Evolutionary conservation across 345 rosid species (phyloP).

Genomic region (Rhizophora apiculata): DNA sequence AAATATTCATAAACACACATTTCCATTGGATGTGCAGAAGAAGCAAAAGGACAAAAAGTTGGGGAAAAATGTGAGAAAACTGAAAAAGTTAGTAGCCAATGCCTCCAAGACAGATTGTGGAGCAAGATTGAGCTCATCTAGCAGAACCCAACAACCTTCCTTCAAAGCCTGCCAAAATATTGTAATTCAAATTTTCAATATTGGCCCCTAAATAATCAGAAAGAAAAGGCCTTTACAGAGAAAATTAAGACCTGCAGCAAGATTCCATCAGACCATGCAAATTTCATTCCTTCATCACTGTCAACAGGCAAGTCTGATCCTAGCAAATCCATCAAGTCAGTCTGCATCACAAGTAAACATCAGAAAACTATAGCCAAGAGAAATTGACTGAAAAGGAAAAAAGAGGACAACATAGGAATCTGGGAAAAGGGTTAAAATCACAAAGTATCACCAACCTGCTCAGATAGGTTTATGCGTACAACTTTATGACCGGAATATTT

Average conservation of each 20-base stretch:
- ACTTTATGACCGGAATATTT: conserved; percentile 93
- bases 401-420: background rate
- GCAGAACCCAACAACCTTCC: conserved; percentile 94
- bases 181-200: conserved; percentile 5
- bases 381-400: background rate
- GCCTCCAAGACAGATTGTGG: conserved; percentile 97
- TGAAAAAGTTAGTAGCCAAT: conserved; percentile 8
- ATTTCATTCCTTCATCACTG: conserved; percentile 80
- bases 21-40: background rate
- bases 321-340: conserved; percentile 97
- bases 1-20: background rate
- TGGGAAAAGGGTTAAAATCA: background rate
- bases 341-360: conserved; percentile 42
- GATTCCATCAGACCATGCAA: conserved; percentile 97
- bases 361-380: background rate
- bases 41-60: background rate
- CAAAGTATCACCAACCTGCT: conserved; percentile 59
- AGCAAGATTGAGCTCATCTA: conserved; percentile 97
- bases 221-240: conserved; percentile 2
- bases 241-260: conserved; percentile 63
- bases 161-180: conserved; percentile 66
- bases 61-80: background rate
- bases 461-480: conserved; percentile 90
- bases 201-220: background rate
- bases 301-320: conserved; percentile 95